These are phyloP conservation scores for Jackrogersella minutella DNA, from an alignment of 495 filamentous ascomycete genomes.

Conservation along the genomic window DNA sequence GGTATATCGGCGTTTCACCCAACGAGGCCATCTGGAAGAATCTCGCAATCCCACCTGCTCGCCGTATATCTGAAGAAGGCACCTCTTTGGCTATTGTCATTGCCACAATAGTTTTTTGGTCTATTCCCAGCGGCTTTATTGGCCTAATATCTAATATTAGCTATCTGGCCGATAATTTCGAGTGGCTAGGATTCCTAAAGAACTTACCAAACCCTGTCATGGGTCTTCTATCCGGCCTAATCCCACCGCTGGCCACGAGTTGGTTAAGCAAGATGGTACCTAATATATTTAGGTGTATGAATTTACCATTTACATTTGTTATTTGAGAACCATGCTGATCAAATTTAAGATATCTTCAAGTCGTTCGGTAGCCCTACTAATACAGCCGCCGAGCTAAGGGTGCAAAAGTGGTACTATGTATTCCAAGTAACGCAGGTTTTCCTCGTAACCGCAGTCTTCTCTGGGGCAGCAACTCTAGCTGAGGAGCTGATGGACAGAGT, in stretches of 20 bases:
- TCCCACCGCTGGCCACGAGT: constrained; percentile 78
- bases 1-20: constrained; percentile 80
- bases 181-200: constrained; percentile 73
- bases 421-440: constrained; percentile 95
- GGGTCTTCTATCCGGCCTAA: constrained; percentile 78
- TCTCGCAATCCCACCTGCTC: constrained; percentile 82
- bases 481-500: constrained; percentile 65
- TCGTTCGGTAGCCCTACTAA: constrained; percentile 73
- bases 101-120: constrained; percentile 86
- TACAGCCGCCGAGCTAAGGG: constrained; percentile 76
- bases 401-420: constrained; percentile 83
- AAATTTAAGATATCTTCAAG: constrained; percentile 67
- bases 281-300: constrained; percentile 74
- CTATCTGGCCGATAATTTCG: constrained; percentile 64
- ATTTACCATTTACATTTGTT: not conserved
- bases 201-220: constrained; percentile 69
- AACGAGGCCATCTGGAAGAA: constrained; percentile 86
- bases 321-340: constrained; percentile 14
- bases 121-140: constrained; percentile 82
- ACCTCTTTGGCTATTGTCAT: constrained; percentile 69
- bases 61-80: constrained; percentile 73
- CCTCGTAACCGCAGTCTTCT: constrained; percentile 80
- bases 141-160: constrained; percentile 82
- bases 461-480: constrained; percentile 67
- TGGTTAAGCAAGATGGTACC: constrained; percentile 83